Conservation (phyloP, 495 filamentous ascomycete genomes). For the Hypoxylon rickii region DNA sequence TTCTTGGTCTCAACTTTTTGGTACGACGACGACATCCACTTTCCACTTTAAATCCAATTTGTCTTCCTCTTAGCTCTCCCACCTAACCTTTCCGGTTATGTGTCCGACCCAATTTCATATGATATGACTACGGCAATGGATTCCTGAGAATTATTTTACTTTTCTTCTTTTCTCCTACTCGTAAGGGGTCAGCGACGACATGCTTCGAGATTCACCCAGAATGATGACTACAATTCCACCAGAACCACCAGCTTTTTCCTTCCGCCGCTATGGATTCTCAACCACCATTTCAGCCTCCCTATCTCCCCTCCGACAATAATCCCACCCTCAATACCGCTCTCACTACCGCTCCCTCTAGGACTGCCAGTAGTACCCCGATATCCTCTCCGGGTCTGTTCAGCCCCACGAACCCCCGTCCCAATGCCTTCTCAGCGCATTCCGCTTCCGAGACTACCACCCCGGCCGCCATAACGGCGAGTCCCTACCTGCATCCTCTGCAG, state of each 20-base stretch:
- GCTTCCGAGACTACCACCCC: conserved; percentile 55
- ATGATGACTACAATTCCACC: conserved; percentile 39
- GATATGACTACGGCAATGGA: conserved; percentile 16
- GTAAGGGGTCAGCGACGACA: conserved; percentile 36
- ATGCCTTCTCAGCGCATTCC: conserved; percentile 42
- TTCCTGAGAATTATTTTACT: conserved; percentile 30
- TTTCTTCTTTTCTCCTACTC: conserved; percentile 36
- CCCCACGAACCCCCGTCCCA: conserved; percentile 49
- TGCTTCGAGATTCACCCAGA: conserved; percentile 38
- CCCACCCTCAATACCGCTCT: conserved; percentile 34
- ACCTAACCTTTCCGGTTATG: background rate
- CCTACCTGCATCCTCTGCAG: conserved; percentile 67
- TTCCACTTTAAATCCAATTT: background rate
- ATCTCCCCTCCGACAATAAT: conserved; percentile 44
- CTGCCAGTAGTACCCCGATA: conserved; percentile 67
- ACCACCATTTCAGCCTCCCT: conserved; percentile 42
- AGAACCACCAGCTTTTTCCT: conserved; percentile 28
- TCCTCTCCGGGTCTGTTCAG: conserved; percentile 72
- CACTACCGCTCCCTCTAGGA: conserved; percentile 44
- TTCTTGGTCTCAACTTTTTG: conserved; percentile 14
- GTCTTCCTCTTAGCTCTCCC: background rate
- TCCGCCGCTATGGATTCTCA: conserved; percentile 38
- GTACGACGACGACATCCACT: conserved; percentile 14
- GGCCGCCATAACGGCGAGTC: conserved; percentile 49
- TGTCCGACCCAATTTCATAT: conserved; percentile 11